Evolutionary conservation across 2,329 filamentous ascomycete species (phyloP), one percentile per base, ranked within the genome.

Genomic region (Dactylellina parvicollis): DNA sequence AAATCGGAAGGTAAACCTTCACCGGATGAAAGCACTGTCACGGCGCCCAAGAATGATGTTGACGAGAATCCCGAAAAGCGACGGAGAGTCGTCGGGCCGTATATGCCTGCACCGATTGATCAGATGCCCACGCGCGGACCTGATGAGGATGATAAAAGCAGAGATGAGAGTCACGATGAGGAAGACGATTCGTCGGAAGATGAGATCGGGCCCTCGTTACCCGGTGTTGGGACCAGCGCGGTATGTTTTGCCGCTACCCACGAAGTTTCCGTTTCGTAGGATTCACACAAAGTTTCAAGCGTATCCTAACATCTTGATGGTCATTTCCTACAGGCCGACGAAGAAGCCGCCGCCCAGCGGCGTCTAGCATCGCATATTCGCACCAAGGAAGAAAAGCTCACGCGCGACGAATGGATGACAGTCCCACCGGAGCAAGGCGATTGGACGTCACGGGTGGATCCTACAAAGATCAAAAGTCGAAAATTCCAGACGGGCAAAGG

Each of bases 331-430:
- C 62, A 78, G 77, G 71, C 77, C 46, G 76, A 77, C 9, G 72
- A 76, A 56, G 73, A 76, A 36, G 61, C 75, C 32, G 70, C 77
- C 14, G 76, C 74, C n/a, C 79, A 74, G 49, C 55, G 71, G 49
- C 52, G 70, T 71, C 36, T 76, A 20, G 80, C 80, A 55, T 78
- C 77, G 14, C 80, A 81, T 57, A 79, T 80, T 32, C 36, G 69
- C 77, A 2, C 76, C 5, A 78, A 79, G 12, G 75, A 83, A 36
- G 76, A 80, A 16, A 84, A 86, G 52, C 84, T 85, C 3, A 86
- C 89, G 79, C 89, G 94, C 77, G 93, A 96, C 82, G 89, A 92
- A 78, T 93, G 90, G 90, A 93, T 93, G 90, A 84, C 92, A 49
- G 86, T 87, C 0, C 90, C 90, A 1, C 90, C 90, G 0, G 82